Percentiles rank a stretch among this genome's conserved stretches.
These are phyloP conservation scores for Pisolithus microcarpus DNA, from an alignment of 768 basidiomycete species.

Conservation along the genomic window DNA sequence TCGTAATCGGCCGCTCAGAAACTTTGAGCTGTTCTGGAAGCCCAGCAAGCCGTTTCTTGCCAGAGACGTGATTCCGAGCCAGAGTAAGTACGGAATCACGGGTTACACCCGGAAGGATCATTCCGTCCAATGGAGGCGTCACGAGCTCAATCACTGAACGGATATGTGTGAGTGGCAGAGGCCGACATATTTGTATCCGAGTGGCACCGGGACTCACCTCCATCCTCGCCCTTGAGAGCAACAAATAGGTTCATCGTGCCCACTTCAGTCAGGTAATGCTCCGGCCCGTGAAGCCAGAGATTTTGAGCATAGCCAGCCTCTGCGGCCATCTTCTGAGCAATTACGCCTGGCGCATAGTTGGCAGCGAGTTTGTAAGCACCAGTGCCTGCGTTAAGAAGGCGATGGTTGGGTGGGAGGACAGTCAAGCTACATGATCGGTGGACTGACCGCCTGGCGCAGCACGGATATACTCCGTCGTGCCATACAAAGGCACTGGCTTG, in stretches of 20 bases:
- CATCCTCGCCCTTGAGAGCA: slow-evolving; percentile 64
- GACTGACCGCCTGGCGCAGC: slow-evolving; percentile 72
- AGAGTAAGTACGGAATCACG: slow-evolving; percentile 46
- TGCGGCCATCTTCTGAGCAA: slow-evolving; percentile 76
- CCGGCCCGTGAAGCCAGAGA: slow-evolving; percentile 76
- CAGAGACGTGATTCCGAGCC: slow-evolving; percentile 50
- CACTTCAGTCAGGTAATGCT: slow-evolving; percentile 52
- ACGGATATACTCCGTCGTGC: slow-evolving; percentile 74
- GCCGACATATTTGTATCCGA: no score
- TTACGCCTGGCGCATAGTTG: slow-evolving; percentile 83
- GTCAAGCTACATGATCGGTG: background rate
- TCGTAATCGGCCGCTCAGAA: slow-evolving; percentile 65
- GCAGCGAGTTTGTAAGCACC: slow-evolving; percentile 84
- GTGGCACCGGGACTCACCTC: slow-evolving; percentile 34
- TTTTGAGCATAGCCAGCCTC: slow-evolving; percentile 79
- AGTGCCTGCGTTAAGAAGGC: slow-evolving; percentile 43
- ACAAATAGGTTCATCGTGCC: slow-evolving; percentile 93
- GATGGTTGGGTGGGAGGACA: slow-evolving; percentile 4
- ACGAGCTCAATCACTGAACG: slow-evolving; percentile 46
- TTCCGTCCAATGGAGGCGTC: slow-evolving; percentile 59
- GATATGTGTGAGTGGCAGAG: no score
- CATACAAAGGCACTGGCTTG: slow-evolving; percentile 86
- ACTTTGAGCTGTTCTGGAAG: slow-evolving; percentile 53
- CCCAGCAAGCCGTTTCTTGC: slow-evolving; percentile 37
- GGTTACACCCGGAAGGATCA: slow-evolving; percentile 65